A percentile compares a stretch with the other conserved stretches of the same genome.
Conservation (phyloP, 805 yeast species). For the Zygosaccharomyces rouxii region DNA sequence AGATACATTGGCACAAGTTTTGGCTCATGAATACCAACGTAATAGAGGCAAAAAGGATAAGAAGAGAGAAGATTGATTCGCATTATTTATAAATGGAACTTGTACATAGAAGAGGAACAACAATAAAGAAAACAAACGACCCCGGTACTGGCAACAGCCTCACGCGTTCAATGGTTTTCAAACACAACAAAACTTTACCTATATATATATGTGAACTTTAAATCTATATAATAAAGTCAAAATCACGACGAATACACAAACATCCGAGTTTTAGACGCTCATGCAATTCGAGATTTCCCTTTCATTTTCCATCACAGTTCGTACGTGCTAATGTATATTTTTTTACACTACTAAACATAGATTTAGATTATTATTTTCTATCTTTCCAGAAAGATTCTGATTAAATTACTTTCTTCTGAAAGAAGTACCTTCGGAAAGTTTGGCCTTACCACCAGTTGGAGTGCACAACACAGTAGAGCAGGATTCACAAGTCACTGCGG, state of each 20-base stretch:
- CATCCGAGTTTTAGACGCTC: neutral
- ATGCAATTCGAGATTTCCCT: neutral
- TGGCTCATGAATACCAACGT: slow-evolving; percentile 18
- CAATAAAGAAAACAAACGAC: neutral
- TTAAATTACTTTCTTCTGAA: slow-evolving; percentile 91
- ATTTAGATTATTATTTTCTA: slow-evolving; percentile 2
- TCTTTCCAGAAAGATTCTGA: neutral
- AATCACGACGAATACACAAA: neutral
- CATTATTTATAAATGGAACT: neutral
- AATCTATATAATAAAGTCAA: neutral
- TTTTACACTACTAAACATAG: slow-evolving; percentile 7
- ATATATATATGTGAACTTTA: neutral
- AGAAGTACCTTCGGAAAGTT: slow-evolving; percentile 98
- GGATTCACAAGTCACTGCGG: slow-evolving; percentile 98
- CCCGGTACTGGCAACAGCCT: too few relatives aligned
- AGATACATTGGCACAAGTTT: slow-evolving; percentile 15
- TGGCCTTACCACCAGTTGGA: slow-evolving; percentile 99
- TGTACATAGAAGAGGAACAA: neutral
- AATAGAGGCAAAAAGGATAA: slow-evolving; percentile 11
- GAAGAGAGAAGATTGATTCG: slow-evolving; percentile 6
- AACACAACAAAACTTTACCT: slow-evolving; percentile 6
- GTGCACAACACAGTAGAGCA: slow-evolving; percentile 98
- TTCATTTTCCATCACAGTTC: neutral
- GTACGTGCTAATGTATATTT: slow-evolving; percentile 7
- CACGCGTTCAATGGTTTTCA: neutral